These are phyloP conservation scores for Microstegium vimineum DNA, from an alignment of 176 grass and related monocot species.

Conservation along the genomic window DNA sequence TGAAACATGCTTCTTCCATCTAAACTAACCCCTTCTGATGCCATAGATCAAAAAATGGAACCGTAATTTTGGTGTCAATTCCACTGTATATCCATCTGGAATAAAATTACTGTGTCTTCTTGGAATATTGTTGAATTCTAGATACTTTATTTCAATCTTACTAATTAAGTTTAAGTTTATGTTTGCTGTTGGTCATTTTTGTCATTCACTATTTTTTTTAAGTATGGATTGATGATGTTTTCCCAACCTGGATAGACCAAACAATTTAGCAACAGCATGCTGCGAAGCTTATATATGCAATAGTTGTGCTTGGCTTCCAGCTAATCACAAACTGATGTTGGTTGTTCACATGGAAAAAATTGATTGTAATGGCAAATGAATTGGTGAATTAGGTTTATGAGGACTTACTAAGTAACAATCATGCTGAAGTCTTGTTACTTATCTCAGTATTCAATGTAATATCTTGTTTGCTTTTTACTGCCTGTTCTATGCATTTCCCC, in stretches of 20 bases:
- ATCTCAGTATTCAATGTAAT: not conserved
- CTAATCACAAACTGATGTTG: not conserved
- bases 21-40: not conserved
- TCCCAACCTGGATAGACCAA: not conserved
- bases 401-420: not conserved
- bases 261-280: not conserved
- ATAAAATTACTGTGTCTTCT: not conserved
- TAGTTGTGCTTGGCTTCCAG: not conserved
- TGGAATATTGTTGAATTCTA: not conserved
- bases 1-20: not conserved
- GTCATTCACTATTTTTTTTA: not conserved
- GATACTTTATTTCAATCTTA: not conserved
- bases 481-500: not conserved
- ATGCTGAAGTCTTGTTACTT: not conserved
- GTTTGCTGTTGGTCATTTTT: not conserved
- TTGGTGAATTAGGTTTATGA: not conserved
- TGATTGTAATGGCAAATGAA: not conserved
- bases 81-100: not conserved
- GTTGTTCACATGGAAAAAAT: not conserved
- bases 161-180: not conserved
- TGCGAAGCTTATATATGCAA: not conserved
- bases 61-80: not conserved
- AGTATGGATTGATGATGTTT: not conserved
- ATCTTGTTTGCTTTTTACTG: not conserved
- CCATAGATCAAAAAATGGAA: not conserved